Base-by-base conservation (phyloP, 805 yeast genomes). In the Ogataea thermomethanolica region DNA sequence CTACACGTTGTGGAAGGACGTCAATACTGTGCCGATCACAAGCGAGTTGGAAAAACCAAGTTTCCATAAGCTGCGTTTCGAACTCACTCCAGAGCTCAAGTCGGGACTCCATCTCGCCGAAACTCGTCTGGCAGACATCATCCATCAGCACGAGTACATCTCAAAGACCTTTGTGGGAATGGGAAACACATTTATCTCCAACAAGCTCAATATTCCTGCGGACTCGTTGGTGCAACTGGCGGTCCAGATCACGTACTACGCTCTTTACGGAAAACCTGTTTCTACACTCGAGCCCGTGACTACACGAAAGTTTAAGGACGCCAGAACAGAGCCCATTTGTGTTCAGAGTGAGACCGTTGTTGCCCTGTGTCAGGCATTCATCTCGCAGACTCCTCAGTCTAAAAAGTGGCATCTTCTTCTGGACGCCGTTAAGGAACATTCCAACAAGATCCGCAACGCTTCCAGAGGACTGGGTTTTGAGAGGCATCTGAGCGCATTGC, bases 311-410 rank as follows among this genome's bases (percentile, higher is more conserved):
- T 84, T 82, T 59, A 69, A 69, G 45, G 80, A 80, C 55, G 71
- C 89, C 5, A 71, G 95, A 50, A 81, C 89, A 0, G 87, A 83
- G 46, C 70, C 83, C 15, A 68, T 83, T 29, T 76, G 84, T 17
- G 68, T 83, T 29, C 91, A 83, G 53, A 76, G 73, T 49, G 80
- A 76, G 13, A 48, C 61, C 20, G 62, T 76, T 42, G 55, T 71
- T 36, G 63, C 70, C 46, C 64, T 75, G 44, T 83, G 83, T 37
- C 88, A 82, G 55, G 52, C 72, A 1, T 84, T 78, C 54, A 79
- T 84, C 32, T 77, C 88, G 15, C 78, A 73, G 37, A 62, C 77
- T 1, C 54, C 73, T 4, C 57, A 65, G 10, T 35, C 49, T 37
- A 64, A 66, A 36, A 73, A 80, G 54, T 74, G 81, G 81, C 40